These are phyloP conservation scores for Trametes maxima DNA, from an alignment of 768 basidiomycete genomes.

Conservation along the genomic window DNA sequence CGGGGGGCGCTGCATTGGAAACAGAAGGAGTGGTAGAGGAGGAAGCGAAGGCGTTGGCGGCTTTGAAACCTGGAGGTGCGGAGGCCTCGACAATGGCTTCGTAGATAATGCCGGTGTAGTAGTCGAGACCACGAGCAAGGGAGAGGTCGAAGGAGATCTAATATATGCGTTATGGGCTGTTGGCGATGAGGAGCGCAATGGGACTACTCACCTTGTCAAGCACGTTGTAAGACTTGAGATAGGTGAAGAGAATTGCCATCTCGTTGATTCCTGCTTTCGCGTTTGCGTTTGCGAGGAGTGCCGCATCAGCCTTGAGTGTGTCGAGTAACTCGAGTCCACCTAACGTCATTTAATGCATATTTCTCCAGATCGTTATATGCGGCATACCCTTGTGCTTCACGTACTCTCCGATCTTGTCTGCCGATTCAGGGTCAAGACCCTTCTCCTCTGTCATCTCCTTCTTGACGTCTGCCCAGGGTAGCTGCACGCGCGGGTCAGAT, in stretches of 20 bases:
- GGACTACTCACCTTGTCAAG: constrained; percentile 63
- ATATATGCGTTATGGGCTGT: neutral
- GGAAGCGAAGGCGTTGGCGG: constrained; percentile 51
- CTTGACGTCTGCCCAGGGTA: constrained; percentile 89
- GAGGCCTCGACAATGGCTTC: constrained; percentile 94
- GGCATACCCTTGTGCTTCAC: constrained; percentile 86
- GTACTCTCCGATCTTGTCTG: constrained; percentile 96
- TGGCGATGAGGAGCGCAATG: neutral
- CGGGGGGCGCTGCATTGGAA: constrained; percentile 27
- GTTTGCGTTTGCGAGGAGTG: constrained; percentile 65
- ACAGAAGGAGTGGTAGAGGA: constrained; percentile 31
- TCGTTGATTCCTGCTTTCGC: constrained; percentile 86
- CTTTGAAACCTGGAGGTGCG: constrained; percentile 81
- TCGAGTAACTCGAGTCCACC: constrained; percentile 80
- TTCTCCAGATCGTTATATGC: constrained; percentile 4
- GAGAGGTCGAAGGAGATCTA: constrained; percentile 97
- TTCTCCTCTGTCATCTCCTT: constrained; percentile 98
- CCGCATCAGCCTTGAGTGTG: constrained; percentile 61
- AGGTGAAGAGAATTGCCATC: constrained; percentile 82
- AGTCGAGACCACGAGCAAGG: constrained; percentile 95
- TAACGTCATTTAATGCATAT: constrained; percentile 32
- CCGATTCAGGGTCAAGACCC: constrained; percentile 74
- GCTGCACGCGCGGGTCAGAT: constrained; percentile 41
- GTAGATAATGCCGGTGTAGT: constrained; percentile 98
- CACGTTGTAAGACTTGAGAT: constrained; percentile 80